Evolutionary conservation across 805 yeast genomes (phyloP).

Genomic region (Nakazawaea ambrosiae): DNA sequence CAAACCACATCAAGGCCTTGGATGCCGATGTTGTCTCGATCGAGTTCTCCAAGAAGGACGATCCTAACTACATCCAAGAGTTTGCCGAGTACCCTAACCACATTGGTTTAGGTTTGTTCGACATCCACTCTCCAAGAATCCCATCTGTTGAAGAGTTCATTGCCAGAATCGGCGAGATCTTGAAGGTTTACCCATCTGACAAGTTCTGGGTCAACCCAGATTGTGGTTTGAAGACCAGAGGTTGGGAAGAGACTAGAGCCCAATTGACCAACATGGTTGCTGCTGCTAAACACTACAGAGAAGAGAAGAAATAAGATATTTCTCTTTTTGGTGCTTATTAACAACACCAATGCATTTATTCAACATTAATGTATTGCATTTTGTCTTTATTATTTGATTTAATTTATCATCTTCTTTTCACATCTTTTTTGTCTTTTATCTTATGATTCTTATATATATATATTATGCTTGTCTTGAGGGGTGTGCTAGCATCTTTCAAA

Average conservation of each 20-base stretch:
- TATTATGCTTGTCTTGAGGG: constrained; percentile 8
- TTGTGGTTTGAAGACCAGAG: constrained; percentile 99
- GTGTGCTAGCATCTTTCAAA: constrained; percentile 4
- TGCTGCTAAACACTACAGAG: constrained; percentile 95
- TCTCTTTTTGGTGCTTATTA: constrained; percentile 9
- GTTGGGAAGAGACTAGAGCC: constrained; percentile 95
- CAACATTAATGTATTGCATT: constrained; percentile 28
- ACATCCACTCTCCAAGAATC: constrained; percentile 99
- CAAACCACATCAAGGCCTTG: constrained; percentile 98
- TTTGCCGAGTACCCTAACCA: constrained; percentile 99
- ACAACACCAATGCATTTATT: constrained; percentile 24
- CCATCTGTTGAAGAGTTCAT: constrained; percentile 97
- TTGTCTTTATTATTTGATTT: constrained; percentile 4
- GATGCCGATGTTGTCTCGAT: constrained; percentile 99
- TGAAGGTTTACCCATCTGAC: constrained; percentile 95
- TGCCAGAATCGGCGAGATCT: constrained; percentile 86
- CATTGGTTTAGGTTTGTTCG: constrained; percentile 98
- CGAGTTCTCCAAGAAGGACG: constrained; percentile 99
- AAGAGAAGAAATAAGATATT: constrained; percentile 19
- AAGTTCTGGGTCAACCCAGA: constrained; percentile 99
- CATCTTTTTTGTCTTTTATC: constrained; percentile 9
- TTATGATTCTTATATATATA: too few relatives aligned
- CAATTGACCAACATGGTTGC: constrained; percentile 98
- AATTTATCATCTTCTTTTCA: too few relatives aligned
- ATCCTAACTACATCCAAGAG: constrained; percentile 95